Percentiles rank a stretch among this genome's conserved stretches.
Conservation (phyloP, 2,329 filamentous ascomycete genomes). For the Chrysosporium queenslandicum region DNA sequence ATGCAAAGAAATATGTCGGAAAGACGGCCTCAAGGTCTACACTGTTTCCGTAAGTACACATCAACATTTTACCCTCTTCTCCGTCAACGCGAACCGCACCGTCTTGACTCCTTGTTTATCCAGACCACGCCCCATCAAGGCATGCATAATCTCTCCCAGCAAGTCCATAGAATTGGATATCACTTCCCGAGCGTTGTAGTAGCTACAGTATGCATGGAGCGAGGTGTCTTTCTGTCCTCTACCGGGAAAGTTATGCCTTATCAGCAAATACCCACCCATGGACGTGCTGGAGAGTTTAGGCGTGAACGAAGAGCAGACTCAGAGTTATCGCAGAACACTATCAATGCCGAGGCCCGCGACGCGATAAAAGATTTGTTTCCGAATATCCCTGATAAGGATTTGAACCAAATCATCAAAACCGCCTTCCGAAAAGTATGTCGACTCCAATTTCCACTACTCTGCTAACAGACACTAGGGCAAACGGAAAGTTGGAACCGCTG, state of each 20-base stretch:
- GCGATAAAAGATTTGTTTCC: slow-evolving; percentile 54
- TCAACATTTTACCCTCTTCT: neutral
- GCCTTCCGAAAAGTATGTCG: slow-evolving; percentile 48
- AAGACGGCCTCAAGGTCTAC: slow-evolving; percentile 45
- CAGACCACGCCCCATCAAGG: slow-evolving; percentile 43
- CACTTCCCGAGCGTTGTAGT: slow-evolving; percentile 54
- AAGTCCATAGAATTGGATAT: slow-evolving; percentile 53
- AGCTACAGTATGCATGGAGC: slow-evolving; percentile 44
- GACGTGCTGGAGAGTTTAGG: slow-evolving; percentile 13
- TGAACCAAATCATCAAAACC: slow-evolving; percentile 49
- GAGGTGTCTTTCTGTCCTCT: slow-evolving; percentile 38
- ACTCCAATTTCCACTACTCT: slow-evolving; percentile 12
- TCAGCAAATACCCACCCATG: slow-evolving; percentile 22
- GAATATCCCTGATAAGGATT: slow-evolving; percentile 50
- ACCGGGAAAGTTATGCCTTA: slow-evolving; percentile 40
- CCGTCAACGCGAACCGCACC: neutral
- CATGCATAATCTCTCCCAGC: slow-evolving; percentile 47
- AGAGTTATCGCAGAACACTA: slow-evolving; percentile 36
- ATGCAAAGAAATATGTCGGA: slow-evolving; percentile 51
- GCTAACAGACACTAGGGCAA: slow-evolving; percentile 37
- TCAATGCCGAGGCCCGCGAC: slow-evolving; percentile 48
- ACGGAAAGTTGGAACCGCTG: slow-evolving; percentile 48
- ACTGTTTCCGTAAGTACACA: slow-evolving; percentile 49
- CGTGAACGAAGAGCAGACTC: slow-evolving; percentile 21
- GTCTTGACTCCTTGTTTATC: slow-evolving; percentile 13